phyloP scores from a whole-genome alignment of 1,284 basidiomycete species.

The Apiotrichum brassicae region DNA sequence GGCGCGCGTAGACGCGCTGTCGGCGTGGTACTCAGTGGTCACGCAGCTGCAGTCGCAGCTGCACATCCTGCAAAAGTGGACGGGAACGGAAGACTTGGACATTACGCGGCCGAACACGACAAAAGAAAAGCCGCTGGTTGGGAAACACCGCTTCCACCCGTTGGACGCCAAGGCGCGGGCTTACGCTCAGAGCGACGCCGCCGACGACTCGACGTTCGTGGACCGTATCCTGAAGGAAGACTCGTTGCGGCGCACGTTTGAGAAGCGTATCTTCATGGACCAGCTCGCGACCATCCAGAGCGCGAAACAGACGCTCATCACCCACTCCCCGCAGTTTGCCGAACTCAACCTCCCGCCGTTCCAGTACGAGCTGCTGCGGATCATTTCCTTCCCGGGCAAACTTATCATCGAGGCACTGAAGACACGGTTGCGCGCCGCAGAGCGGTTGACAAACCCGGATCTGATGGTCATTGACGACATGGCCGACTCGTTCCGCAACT shows the following conservation, averaged over 20 bases:
- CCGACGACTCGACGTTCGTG: slow-evolving; percentile 74
- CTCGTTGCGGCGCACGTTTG: slow-evolving; percentile 86
- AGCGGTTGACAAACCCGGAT: slow-evolving; percentile 77
- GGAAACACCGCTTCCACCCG: slow-evolving; percentile 37
- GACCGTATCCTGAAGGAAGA: slow-evolving; percentile 95
- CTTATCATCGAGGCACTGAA: slow-evolving; percentile 87
- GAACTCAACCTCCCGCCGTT: slow-evolving; percentile 86
- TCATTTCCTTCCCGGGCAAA: slow-evolving; percentile 91
- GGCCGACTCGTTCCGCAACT: slow-evolving; percentile 86
- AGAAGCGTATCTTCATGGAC: slow-evolving; percentile 83
- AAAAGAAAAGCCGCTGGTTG: slow-evolving; percentile 50
- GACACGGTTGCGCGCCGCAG: slow-evolving; percentile 82
- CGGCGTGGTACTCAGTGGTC: slow-evolving; percentile 81
- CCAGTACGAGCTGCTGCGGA: slow-evolving; percentile 81
- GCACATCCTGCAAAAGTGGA: slow-evolving; percentile 76
- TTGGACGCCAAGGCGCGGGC: slow-evolving; percentile 34
- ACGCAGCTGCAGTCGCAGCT: slow-evolving; percentile 71
- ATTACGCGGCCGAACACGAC: slow-evolving; percentile 68
- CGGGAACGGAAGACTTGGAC: slow-evolving; percentile 81
- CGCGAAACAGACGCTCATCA: slow-evolving; percentile 81
- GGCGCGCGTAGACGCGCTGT: slow-evolving; percentile 72
- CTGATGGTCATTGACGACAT: slow-evolving; percentile 92
- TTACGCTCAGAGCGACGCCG: slow-evolving; percentile 25
- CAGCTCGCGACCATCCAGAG: slow-evolving; percentile 78
- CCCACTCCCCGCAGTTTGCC: slow-evolving; percentile 50